Conservation (phyloP, 257 asterid genomes). For the Dorcoceras hygrometricum region DNA sequence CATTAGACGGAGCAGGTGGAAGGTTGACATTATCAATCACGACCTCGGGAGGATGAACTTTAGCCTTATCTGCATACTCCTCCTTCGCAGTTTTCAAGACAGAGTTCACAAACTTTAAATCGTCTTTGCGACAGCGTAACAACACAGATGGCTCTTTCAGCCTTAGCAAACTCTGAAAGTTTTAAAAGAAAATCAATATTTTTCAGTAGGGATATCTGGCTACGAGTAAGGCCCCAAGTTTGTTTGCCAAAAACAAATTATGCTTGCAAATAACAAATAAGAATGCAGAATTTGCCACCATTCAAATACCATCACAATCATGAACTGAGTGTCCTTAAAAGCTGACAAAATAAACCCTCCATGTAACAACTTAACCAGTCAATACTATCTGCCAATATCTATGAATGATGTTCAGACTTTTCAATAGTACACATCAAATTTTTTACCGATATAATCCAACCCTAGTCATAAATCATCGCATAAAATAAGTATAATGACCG, state of each 20-base stretch:
- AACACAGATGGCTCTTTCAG: constrained; percentile 90
- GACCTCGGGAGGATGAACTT: constrained; percentile 68
- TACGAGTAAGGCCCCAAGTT: background rate
- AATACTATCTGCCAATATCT: background rate
- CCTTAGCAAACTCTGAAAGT: constrained; percentile 82
- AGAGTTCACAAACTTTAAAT: constrained; percentile 57
- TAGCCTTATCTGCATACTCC: constrained; percentile 73
- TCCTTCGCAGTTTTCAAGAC: constrained; percentile 61
- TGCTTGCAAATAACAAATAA: too few species aligned
- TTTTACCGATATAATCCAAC: background rate
- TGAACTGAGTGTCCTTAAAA: too few species aligned
- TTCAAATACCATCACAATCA: too few species aligned
- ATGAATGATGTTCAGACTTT: background rate
- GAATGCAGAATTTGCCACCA: too few species aligned
- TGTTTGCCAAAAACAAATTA: too few species aligned
- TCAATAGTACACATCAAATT: background rate
- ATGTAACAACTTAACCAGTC: too few species aligned
- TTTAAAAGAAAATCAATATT: background rate
- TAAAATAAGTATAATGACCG: constrained; percentile 7
- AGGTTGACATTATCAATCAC: constrained; percentile 62
- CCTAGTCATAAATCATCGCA: background rate
- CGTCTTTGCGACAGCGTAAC: constrained; percentile 86
- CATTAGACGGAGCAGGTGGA: constrained; percentile 78
- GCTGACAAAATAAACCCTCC: too few species aligned
- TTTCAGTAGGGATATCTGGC: background rate